Percentiles rank a stretch among this genome's conserved stretches.
These are phyloP conservation scores for Camelina hispida DNA, from an alignment of 345 rosid genomes.

Conservation along the genomic window DNA sequence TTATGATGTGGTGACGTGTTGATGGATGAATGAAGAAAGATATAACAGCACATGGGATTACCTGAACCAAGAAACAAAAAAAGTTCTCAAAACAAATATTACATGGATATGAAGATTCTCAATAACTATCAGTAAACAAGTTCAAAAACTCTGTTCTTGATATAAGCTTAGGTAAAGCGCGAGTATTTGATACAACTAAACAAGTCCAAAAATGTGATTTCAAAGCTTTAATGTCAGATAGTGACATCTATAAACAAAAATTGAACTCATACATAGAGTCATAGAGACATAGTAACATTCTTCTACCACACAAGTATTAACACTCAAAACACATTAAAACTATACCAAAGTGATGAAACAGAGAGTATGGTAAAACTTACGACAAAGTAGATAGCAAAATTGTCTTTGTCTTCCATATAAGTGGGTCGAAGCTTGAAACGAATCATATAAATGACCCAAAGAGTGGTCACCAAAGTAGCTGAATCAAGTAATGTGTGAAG, in stretches of 20 bases:
- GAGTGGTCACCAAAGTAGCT: slow-evolving; percentile 71
- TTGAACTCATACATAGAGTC: background rate
- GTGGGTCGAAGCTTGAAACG: slow-evolving; percentile 76
- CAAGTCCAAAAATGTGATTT: background rate
- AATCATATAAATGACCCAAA: slow-evolving; percentile 95
- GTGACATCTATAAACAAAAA: background rate
- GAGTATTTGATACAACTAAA: slow-evolving; percentile 6
- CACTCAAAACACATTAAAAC: background rate
- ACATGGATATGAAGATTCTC: background rate
- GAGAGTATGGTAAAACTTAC: slow-evolving; percentile 47
- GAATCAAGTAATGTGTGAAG: slow-evolving; percentile 85
- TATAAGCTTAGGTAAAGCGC: background rate
- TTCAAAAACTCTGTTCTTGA: background rate
- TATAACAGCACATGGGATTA: slow-evolving; percentile 71
- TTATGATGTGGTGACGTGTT: slow-evolving; percentile 64
- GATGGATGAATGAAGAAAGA: slow-evolving; percentile 78
- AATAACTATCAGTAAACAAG: background rate
- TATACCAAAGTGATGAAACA: background rate
- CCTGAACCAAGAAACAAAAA: slow-evolving; percentile 46
- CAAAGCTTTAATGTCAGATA: background rate
- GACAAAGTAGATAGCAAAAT: slow-evolving; percentile 71
- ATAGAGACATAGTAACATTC: background rate
- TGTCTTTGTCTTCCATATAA: slow-evolving; percentile 90
- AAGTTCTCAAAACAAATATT: background rate
- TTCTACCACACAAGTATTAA: background rate